These are phyloP conservation scores for Xylaria venustula DNA, from an alignment of 495 filamentous ascomycete species.

Conservation along the genomic window DNA sequence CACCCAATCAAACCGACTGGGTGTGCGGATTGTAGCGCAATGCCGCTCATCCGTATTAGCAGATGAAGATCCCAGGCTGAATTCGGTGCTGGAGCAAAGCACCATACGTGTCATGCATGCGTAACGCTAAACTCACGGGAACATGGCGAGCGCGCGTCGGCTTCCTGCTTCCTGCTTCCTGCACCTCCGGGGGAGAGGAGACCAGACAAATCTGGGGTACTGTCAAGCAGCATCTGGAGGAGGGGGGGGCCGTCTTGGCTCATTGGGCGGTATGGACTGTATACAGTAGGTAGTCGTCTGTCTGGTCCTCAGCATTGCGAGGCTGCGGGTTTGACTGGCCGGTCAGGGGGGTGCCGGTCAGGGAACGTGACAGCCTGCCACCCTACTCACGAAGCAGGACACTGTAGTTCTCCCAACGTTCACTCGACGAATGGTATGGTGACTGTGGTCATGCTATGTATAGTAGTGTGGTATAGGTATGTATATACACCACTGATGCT, in stretches of 20 bases:
- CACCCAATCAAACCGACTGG: neutral
- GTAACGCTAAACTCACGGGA: slow-evolving; percentile 3
- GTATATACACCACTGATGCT: no score
- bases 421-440: neutral
- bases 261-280: neutral
- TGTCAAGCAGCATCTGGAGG: neutral
- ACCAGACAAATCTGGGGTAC: slow-evolving; percentile 9
- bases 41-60: neutral
- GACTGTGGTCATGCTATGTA: neutral
- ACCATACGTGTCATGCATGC: slow-evolving; percentile 10
- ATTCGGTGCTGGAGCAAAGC: neutral
- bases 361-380: neutral
- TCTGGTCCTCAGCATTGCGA: neutral
- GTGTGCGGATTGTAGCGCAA: no score
- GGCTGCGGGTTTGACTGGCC: slow-evolving; percentile 6
- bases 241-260: neutral
- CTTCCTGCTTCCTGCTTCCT: no score
- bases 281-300: no score
- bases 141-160: slow-evolving; percentile 2
- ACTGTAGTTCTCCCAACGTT: neutral
- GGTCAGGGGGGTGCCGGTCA: neutral
- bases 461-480: no score
- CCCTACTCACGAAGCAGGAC: neutral
- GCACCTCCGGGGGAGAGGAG: neutral
- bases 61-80: neutral